These are phyloP conservation scores for Scedosporium apiospermum DNA, from an alignment of 2,329 filamentous ascomycete genomes.

Conservation along the genomic window DNA sequence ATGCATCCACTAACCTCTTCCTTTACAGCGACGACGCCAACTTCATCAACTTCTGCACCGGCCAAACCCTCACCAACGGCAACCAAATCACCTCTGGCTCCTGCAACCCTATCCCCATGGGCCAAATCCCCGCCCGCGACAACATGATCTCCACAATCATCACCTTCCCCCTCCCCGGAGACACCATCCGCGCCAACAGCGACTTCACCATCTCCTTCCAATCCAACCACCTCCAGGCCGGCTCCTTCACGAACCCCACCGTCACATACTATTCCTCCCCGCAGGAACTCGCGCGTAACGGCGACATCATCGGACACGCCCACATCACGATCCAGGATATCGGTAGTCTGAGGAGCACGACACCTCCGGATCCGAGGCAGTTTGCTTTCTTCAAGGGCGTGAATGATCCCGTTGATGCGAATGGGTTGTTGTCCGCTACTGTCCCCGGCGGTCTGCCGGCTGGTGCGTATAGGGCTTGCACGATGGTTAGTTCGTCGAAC, in stretches of 20 bases:
- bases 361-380: slow-evolving; percentile 22
- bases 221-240: slow-evolving; percentile 37
- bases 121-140: slow-evolving; percentile 37
- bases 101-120: slow-evolving; percentile 51
- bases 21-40: slow-evolving; percentile 34
- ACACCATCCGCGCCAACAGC: slow-evolving; percentile 26
- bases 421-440: slow-evolving; percentile 32
- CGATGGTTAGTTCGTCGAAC: slow-evolving; percentile 38
- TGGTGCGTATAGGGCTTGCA: slow-evolving; percentile 41
- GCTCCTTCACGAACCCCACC: slow-evolving; percentile 44
- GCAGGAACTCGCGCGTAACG: slow-evolving; percentile 34
- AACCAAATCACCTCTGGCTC: slow-evolving; percentile 37
- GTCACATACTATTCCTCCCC: slow-evolving; percentile 46
- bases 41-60: slow-evolving; percentile 52
- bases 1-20: neutral
- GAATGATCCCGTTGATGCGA: slow-evolving; percentile 38
- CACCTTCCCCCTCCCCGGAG: slow-evolving; percentile 30
- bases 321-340: slow-evolving; percentile 44
- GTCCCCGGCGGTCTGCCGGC: slow-evolving; percentile 35
- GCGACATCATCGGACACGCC: slow-evolving; percentile 32
- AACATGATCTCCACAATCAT: slow-evolving; percentile 49
- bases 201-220: slow-evolving; percentile 38
- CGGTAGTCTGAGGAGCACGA: slow-evolving; percentile 23
- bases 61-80: slow-evolving; percentile 45
- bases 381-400: slow-evolving; percentile 52